Evolutionary conservation across 2,329 filamentous ascomycete genomes (phyloP), one percentile per base, ranked within the genome.

Genomic region (Fusarium dlaminii): DNA sequence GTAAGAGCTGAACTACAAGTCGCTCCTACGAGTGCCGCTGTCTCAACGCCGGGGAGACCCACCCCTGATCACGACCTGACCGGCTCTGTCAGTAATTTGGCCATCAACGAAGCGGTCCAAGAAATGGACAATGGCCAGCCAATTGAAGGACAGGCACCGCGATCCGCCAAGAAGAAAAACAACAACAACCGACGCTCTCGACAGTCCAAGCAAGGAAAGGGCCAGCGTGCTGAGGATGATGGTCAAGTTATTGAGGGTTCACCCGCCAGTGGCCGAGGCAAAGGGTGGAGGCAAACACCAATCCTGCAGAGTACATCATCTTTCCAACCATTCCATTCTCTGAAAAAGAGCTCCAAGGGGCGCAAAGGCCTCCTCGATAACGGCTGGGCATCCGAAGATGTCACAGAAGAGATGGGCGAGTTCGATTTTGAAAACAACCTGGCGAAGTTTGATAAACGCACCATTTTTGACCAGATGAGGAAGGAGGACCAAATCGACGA

Each of bases 371-470:
- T 80, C 36, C 82, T 82, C 14, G 89, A 94, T 48, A 97, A 94
- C 80, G 96, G 94, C 8, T 98, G 96, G 95, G 95, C 94, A 8
- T 98, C 96, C 0, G 96, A 98, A 80, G 96, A 98, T 79, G 95
- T 96, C 29, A 98, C 94, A 1, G 96, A 98, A 83, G 96, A 97
- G 80, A 90, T 96, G 86, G 94, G 93, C 17, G 96, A 98, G 70
- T 98, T 98, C 77, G 96, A 98, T 82, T 98, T 98, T 78, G 92
- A 94, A 77, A 91, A 91, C 62, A 95, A 95, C 74, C 87, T 98
- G 37, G 95, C 94, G 52, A 97, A 98, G 79, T 98, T 98, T 78
- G 95, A 98, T 85, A 98, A 98, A 84, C 90, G 92, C 63, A 92
- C 91, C 3, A 90, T 98, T 14, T 99, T 99, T 80, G 93, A 96